phyloP scores from a whole-genome alignment of 2,329 filamentous ascomycete genomes.

The Microdochium bolleyi region DNA sequence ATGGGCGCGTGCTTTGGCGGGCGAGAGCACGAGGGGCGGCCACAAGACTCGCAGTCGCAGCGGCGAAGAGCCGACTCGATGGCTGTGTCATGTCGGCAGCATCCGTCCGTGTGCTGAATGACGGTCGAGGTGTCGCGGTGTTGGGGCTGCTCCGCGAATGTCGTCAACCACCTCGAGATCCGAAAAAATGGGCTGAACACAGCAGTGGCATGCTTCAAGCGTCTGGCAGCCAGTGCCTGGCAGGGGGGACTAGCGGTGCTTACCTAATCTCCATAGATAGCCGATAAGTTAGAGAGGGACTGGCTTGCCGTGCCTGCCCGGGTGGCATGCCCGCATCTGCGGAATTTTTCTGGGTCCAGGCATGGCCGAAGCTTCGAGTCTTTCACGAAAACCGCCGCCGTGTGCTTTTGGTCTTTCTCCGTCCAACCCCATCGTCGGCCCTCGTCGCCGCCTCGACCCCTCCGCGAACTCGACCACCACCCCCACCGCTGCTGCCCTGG shows the following conservation, averaged over 20 bases:
- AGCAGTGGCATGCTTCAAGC: no score
- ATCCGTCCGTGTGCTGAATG: conserved; percentile 10
- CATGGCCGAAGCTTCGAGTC: not conserved
- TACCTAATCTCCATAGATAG: not conserved
- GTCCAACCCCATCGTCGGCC: not conserved
- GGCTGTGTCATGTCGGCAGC: conserved; percentile 34
- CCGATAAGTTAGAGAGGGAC: not conserved
- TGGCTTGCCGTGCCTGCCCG: not conserved
- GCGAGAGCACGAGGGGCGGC: conserved; percentile 11
- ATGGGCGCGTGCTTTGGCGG: conserved; percentile 18
- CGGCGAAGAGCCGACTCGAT: conserved; percentile 34
- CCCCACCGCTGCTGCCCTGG: not conserved
- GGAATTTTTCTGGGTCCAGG: not conserved
- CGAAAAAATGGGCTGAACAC: not conserved
- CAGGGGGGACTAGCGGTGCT: no score
- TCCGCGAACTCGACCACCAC: not conserved
- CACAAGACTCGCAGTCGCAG: conserved; percentile 21
- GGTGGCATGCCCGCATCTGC: not conserved
- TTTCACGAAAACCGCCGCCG: not conserved
- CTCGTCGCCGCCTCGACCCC: not conserved
- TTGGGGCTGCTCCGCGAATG: conserved; percentile 14
- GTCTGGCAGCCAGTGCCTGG: no score
- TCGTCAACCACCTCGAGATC: conserved; percentile 13
- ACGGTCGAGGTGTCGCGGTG: not conserved
- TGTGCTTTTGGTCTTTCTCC: not conserved